phyloP scores from a whole-genome alignment of 345 rosid genomes.

The Hirschfeldia incana region DNA sequence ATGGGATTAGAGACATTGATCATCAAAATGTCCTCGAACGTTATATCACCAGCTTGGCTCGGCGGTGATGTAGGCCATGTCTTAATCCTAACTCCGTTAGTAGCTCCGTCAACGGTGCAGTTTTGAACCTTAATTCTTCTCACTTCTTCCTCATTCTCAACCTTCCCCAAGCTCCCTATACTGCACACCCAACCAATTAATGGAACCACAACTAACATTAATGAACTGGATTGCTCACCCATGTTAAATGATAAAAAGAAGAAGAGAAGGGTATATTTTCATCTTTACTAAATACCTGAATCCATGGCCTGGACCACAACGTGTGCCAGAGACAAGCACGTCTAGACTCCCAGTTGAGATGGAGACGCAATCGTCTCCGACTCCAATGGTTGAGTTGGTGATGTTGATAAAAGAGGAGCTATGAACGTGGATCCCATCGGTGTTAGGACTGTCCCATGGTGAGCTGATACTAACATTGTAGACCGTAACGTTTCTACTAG shows the following conservation, averaged over 20 bases:
- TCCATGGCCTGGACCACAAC: background rate
- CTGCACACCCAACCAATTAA: slow-evolving; percentile 18
- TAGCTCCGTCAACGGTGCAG: slow-evolving; percentile 32
- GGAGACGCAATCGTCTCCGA: background rate
- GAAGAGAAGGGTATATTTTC: background rate
- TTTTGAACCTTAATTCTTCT: slow-evolving; percentile 33
- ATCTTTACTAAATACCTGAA: background rate
- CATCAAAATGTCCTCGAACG: background rate
- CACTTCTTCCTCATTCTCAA: slow-evolving; percentile 32
- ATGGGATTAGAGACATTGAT: background rate
- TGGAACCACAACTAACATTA: background rate
- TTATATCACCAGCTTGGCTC: background rate
- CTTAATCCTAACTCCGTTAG: slow-evolving; percentile 1
- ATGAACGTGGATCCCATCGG: background rate
- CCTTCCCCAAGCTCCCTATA: slow-evolving; percentile 53
- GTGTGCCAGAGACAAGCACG: background rate
- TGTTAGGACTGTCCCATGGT: background rate
- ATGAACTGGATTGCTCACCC: background rate
- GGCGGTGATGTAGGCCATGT: slow-evolving; percentile 5
- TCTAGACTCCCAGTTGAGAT: background rate
- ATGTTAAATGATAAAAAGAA: background rate
- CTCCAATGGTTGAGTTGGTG: background rate
- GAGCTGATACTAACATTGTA: background rate
- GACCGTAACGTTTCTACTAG: background rate
- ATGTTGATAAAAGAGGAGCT: background rate